phyloP scores from a whole-genome alignment of 192 early-diverging fungal species.

The Borealophlyctis nickersoniae region DNA sequence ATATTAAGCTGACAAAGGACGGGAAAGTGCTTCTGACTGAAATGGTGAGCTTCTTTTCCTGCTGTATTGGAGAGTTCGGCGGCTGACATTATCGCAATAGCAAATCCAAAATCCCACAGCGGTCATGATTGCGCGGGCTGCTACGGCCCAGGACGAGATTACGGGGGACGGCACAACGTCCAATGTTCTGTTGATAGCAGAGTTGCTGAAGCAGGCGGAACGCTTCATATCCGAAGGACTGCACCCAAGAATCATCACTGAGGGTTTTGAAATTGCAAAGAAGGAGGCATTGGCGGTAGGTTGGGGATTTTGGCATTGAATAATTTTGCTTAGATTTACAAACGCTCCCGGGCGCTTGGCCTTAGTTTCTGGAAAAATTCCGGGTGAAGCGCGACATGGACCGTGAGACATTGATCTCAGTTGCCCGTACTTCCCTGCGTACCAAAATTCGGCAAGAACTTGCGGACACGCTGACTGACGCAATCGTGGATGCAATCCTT shows the following conservation, averaged over 20 bases:
- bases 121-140: conserved; percentile 98
- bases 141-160: conserved; percentile 98
- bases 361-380: conserved; percentile 85
- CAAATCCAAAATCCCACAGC: conserved; percentile 99
- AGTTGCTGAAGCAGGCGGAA: conserved; percentile 94
- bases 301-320: background rate
- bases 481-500: conserved; percentile 94
- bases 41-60: conserved; percentile 67
- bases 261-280: conserved; percentile 96
- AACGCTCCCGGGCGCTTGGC: background rate
- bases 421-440: conserved; percentile 91
- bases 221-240: conserved; percentile 91
- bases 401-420: conserved; percentile 83
- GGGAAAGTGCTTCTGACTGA: conserved; percentile 97
- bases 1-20: conserved; percentile 97
- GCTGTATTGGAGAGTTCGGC: background rate
- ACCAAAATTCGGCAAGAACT: conserved; percentile 90
- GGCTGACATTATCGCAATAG: conserved; percentile 33
- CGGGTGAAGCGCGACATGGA: conserved; percentile 75
- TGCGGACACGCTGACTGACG: conserved; percentile 92
- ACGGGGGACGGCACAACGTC: conserved; percentile 98
- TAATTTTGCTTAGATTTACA: background rate
- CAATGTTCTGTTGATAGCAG: conserved; percentile 93
- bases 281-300: conserved; percentile 80
- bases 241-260: conserved; percentile 92